A percentile compares a stretch with the other conserved stretches of the same genome.
Conservation (phyloP, 805 yeast species). For the Cyberlindnera amylophila region DNA sequence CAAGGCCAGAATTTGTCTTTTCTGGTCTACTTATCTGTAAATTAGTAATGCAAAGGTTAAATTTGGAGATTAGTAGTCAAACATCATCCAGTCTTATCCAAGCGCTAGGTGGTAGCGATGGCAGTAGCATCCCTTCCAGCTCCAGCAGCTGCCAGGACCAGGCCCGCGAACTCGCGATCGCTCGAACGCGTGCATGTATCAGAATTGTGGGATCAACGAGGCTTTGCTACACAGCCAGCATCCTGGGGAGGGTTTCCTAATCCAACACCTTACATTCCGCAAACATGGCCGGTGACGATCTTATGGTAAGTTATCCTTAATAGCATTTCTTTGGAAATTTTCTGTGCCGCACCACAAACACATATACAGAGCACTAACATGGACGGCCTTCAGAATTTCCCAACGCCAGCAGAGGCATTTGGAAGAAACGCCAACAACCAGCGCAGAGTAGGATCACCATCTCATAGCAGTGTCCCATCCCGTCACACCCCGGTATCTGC, state of each 20-base stretch:
- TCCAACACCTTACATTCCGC: no score
- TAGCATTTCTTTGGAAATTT: background rate
- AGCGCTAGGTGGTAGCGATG: no score
- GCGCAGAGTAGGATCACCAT: conserved; percentile 13
- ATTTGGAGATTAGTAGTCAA: background rate
- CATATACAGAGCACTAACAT: background rate
- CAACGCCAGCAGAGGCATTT: conserved; percentile 30
- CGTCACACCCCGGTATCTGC: conserved; percentile 1
- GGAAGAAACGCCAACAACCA: conserved; percentile 19
- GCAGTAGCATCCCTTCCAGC: no score
- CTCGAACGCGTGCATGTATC: background rate
- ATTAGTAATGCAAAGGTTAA: conserved; percentile 5
- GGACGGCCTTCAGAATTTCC: conserved; percentile 22
- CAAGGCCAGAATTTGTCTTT: background rate
- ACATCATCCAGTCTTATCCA: no score
- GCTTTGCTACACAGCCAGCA: background rate
- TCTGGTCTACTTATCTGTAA: conserved; percentile 3
- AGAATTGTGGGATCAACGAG: background rate
- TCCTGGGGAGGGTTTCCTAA: no score
- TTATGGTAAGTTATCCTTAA: conserved; percentile 17
- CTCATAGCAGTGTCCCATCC: background rate
- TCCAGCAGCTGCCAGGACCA: no score
- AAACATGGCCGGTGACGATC: conserved; percentile 28
- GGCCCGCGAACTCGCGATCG: background rate
- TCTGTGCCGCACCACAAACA: background rate